Evolutionary conservation across 2,329 filamentous ascomycete species (phyloP), one percentile per base, ranked within the genome.

Genomic region (Fusarium tupiense): DNA sequence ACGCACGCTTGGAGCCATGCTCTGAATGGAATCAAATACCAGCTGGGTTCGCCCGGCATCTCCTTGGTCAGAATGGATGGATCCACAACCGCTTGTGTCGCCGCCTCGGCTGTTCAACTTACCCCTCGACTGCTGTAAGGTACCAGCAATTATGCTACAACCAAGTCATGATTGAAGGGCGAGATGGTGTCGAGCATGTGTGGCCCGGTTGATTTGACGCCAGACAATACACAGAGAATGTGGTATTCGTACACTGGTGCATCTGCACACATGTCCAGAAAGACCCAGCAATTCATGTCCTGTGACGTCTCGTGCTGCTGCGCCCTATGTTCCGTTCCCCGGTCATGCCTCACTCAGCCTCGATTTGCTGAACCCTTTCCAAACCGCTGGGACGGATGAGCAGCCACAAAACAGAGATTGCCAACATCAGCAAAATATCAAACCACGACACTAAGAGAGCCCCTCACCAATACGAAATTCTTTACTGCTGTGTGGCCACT

Each of bases 91-190:
- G 46, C 47, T 53, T 46, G 67, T 56, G 63, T 67, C 68, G 64
- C 60, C 61, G 65, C 64, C 56, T 70, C 60, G 66, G 72, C 64
- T 69, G 63, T 63, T 35, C 49, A 24, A 52, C 31, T 71, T 66
- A 62, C 67, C 71, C 58, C 68, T 73, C 68, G 56, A 61, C 61
- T 73, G 72, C 69, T 74, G 72, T 72, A 73, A 74, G 72, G 72
- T 75, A 74, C 72, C 71, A 58, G 41, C 49, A 61, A 54, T 43
- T 63, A 65, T 72, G 63, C 60, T 56, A 71, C 60, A 57, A 33
- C 53, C 61, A 63, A 67, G 58, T 49, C 64, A 53, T 67, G 62
- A 22, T 60, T 52, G 33, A 49, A 49, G 29, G 16, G 24, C 31
- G 54, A 68, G 49, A 35, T 50, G 64, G 66, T 69, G 66, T 68